phyloP scores from a whole-genome alignment of 352 stramenopile genomes.

The Pythium phragmitis region DNA sequence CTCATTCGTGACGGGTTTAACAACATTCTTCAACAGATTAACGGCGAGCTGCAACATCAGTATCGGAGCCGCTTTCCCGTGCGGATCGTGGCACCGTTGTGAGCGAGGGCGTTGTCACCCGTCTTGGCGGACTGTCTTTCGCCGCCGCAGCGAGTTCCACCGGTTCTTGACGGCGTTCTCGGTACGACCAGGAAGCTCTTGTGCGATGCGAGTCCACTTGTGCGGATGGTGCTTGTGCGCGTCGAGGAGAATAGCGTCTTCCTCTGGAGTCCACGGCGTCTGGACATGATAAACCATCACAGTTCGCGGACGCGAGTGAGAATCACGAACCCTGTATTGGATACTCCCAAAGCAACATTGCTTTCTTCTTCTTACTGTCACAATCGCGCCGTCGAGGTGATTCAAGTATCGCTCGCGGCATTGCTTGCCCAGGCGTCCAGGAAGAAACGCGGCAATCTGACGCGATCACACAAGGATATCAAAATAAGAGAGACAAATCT shows the following conservation, averaged over 20 bases:
- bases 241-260: conserved; percentile 40
- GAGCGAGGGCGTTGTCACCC: background rate
- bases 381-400: conserved; percentile 48
- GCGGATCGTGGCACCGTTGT: conserved; percentile 43
- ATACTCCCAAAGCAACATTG: too few species aligned
- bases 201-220: conserved; percentile 50
- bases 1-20: conserved; percentile 45
- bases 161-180: conserved; percentile 75
- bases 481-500: background rate
- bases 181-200: conserved; percentile 44
- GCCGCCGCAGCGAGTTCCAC: conserved; percentile 36
- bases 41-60: conserved; percentile 44
- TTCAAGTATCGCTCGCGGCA: conserved; percentile 75
- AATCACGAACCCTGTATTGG: background rate
- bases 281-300: conserved; percentile 12
- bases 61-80: conserved; percentile 51
- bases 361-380: conserved; percentile 28
- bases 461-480: background rate
- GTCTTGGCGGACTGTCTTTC: background rate
- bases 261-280: conserved; percentile 44
- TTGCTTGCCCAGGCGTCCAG: conserved; percentile 61
- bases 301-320: background rate
- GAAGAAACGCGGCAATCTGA: conserved; percentile 58
- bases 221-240: conserved; percentile 29
- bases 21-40: conserved; percentile 59